Evolutionary conservation across 768 basidiomycete genomes (phyloP).

Genomic region (Dictyophora rubrovolvata): DNA sequence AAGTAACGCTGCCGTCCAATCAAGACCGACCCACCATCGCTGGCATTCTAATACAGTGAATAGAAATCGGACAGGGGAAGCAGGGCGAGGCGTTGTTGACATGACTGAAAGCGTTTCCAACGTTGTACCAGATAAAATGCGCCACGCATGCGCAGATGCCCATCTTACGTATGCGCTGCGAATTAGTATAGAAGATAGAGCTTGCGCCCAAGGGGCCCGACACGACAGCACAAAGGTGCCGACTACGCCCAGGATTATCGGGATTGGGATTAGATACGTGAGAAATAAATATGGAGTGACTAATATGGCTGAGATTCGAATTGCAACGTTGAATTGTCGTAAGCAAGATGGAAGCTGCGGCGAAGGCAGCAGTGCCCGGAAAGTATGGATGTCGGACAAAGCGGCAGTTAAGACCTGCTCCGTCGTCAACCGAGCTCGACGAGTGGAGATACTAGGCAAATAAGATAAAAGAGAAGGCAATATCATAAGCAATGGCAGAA

Average conservation of each 20-base stretch:
- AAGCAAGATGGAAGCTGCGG: constrained; percentile 20
- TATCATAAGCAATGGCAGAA: constrained; percentile 45
- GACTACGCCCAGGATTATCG: constrained; percentile 45
- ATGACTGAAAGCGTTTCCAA: constrained; percentile 19
- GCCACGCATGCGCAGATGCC: constrained; percentile 40
- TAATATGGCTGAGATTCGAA: constrained; percentile 47
- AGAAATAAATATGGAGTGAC: constrained; percentile 60
- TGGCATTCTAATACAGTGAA: constrained; percentile 94
- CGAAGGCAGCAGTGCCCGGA: constrained; percentile 48
- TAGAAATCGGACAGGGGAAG: constrained; percentile 49
- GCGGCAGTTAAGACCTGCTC: constrained; percentile 44
- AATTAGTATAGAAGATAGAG: constrained; percentile 45
- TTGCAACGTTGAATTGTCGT: constrained; percentile 25
- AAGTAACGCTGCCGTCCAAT: constrained; percentile 89
- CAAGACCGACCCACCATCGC: constrained; percentile 95
- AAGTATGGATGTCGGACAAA: constrained; percentile 54
- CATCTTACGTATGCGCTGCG: constrained; percentile 63
- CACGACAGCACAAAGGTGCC: constrained; percentile 53
- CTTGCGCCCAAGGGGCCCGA: constrained; percentile 57
- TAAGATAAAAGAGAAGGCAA: constrained; percentile 25
- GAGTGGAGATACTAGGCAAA: constrained; percentile 16
- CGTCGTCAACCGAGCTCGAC: constrained; percentile 30
- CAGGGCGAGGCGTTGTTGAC: constrained; percentile 3
- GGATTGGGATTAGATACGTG: constrained; percentile 52
- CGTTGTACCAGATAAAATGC: constrained; percentile 40